phyloP scores from a whole-genome alignment of 2,329 filamentous ascomycete genomes.

The Penicillium sp. region DNA sequence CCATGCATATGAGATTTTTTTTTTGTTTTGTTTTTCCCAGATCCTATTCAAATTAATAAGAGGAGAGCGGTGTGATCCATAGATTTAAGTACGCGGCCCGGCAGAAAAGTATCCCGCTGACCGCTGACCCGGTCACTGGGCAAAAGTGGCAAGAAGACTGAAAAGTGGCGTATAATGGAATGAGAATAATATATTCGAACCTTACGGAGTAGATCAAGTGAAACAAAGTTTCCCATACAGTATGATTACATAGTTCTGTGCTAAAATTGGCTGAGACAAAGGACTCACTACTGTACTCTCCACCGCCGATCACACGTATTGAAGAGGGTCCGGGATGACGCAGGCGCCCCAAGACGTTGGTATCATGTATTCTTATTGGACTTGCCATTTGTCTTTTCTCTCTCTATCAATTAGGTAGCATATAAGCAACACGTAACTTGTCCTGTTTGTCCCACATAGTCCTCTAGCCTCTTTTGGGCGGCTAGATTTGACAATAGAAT shows the following conservation, averaged over 20 bases:
- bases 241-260: neutral
- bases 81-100: neutral
- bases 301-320: conserved; percentile 10
- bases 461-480: no score
- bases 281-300: neutral
- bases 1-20: neutral
- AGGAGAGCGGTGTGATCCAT: neutral
- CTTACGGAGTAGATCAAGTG: neutral
- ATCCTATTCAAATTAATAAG: neutral
- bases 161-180: neutral
- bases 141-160: neutral
- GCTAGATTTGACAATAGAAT: neutral
- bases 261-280: conserved; percentile 16
- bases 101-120: neutral
- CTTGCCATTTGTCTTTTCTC: neutral
- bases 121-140: neutral
- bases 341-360: neutral
- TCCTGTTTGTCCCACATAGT: neutral
- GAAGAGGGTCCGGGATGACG: neutral
- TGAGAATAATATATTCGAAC: neutral
- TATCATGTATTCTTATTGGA: neutral
- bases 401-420: neutral
- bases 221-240: neutral
- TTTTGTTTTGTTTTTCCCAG: neutral
- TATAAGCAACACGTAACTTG: neutral